These are phyloP conservation scores for Boeremia exigua DNA, from an alignment of 2,329 filamentous ascomycete genomes.

Conservation along the genomic window DNA sequence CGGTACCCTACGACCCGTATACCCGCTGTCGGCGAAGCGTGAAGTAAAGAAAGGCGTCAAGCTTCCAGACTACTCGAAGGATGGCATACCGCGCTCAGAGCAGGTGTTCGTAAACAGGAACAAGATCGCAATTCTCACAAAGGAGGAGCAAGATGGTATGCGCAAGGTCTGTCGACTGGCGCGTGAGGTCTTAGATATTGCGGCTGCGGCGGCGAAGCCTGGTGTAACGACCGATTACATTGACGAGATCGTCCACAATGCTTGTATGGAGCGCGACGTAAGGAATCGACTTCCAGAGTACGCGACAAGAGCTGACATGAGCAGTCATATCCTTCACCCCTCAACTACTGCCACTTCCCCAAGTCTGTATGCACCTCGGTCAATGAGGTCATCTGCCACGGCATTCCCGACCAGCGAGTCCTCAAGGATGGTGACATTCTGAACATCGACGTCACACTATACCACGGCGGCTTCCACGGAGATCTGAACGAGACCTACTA, in stretches of 20 bases:
- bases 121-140: conserved; percentile 82
- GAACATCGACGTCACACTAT: conserved; percentile 95
- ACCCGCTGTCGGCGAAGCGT: conserved; percentile 55
- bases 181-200: conserved; percentile 91
- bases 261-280: conserved; percentile 90
- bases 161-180: conserved; percentile 87
- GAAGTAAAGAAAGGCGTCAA: conserved; percentile 78
- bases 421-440: conserved; percentile 93
- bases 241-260: conserved; percentile 93
- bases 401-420: conserved; percentile 89
- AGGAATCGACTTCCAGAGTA: conserved; percentile 43
- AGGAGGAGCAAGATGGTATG: conserved; percentile 85
- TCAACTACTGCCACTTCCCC: conserved; percentile 96
- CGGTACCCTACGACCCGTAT: conserved; percentile 82
- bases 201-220: conserved; percentile 81
- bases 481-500: conserved; percentile 99
- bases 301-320: conserved; percentile 22
- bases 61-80: conserved; percentile 84
- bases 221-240: conserved; percentile 96
- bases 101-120: conserved; percentile 72
- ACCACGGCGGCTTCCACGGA: conserved; percentile 92
- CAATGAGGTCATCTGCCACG: conserved; percentile 98
- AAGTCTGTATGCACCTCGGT: conserved; percentile 97
- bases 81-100: conserved; percentile 75
- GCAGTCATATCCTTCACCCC: conserved; percentile 89